These are phyloP conservation scores for Boletus insuetus DNA, from an alignment of 768 basidiomycete genomes.

Conservation along the genomic window DNA sequence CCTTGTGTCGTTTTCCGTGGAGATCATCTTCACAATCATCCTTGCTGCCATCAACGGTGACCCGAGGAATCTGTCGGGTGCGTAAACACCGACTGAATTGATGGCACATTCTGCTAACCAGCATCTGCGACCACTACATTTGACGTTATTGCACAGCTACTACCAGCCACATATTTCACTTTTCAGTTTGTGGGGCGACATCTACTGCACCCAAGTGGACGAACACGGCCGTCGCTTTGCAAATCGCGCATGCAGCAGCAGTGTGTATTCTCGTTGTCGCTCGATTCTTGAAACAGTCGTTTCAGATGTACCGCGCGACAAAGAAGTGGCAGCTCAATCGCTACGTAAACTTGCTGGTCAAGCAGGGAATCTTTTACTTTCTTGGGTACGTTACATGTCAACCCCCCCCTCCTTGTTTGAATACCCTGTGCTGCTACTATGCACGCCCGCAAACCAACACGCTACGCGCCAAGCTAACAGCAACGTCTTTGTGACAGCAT, in stretches of 20 bases:
- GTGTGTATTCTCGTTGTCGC: not conserved
- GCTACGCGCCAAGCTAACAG: not conserved
- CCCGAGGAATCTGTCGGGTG: not conserved
- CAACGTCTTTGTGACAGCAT: not conserved
- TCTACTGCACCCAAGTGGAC: not conserved
- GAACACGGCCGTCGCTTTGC: not conserved
- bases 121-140: not conserved
- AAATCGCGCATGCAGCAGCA: not conserved
- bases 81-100: not conserved
- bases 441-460: too few species aligned
- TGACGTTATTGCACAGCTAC: not conserved
- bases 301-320: not conserved
- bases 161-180: not conserved
- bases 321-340: not conserved
- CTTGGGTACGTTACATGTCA: not conserved
- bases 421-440: too few species aligned
- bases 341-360: not conserved
- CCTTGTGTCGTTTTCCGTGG: not conserved
- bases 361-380: not conserved
- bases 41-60: not conserved
- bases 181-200: not conserved
- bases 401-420: too few species aligned
- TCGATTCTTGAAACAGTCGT: not conserved
- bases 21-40: not conserved
- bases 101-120: not conserved